Percentiles rank a stretch among this genome's conserved stretches.
Conservation (phyloP, 495 filamentous ascomycete genomes). For the Astrothelium macrocarpum region DNA sequence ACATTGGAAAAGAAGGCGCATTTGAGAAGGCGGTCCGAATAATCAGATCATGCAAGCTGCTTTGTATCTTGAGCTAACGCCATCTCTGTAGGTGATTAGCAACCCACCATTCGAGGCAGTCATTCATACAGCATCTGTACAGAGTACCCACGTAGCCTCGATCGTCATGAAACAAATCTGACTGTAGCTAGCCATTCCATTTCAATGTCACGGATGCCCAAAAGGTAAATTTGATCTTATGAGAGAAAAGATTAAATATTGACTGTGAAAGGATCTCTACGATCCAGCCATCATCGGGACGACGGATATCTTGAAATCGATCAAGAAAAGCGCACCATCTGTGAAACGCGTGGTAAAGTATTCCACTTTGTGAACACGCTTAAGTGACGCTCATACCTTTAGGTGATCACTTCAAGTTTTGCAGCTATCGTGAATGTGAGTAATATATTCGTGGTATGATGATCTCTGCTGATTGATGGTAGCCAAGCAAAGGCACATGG, state of each 20-base stretch:
- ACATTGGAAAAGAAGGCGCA: slow-evolving; percentile 65
- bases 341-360: slow-evolving; percentile 60
- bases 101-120: slow-evolving; percentile 73
- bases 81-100: too few species aligned
- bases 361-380: background rate
- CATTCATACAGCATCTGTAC: slow-evolving; percentile 66
- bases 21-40: slow-evolving; percentile 73
- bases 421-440: background rate
- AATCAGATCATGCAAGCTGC: too few species aligned
- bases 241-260: background rate
- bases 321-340: slow-evolving; percentile 61
- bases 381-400: background rate
- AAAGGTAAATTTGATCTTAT: slow-evolving; percentile 31
- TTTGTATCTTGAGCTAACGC: too few species aligned
- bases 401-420: slow-evolving; percentile 5
- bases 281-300: slow-evolving; percentile 84
- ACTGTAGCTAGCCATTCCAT: slow-evolving; percentile 53
- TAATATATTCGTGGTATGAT: slow-evolving; percentile 43
- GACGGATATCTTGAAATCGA: slow-evolving; percentile 63
- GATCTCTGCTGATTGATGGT: slow-evolving; percentile 67
- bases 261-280: slow-evolving; percentile 50
- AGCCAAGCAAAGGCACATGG: slow-evolving; percentile 38
- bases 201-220: slow-evolving; percentile 56
- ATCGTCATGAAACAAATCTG: background rate
- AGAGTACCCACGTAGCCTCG: background rate